phyloP scores from a whole-genome alignment of 306 rosid genomes.

The Prunus salicina region DNA sequence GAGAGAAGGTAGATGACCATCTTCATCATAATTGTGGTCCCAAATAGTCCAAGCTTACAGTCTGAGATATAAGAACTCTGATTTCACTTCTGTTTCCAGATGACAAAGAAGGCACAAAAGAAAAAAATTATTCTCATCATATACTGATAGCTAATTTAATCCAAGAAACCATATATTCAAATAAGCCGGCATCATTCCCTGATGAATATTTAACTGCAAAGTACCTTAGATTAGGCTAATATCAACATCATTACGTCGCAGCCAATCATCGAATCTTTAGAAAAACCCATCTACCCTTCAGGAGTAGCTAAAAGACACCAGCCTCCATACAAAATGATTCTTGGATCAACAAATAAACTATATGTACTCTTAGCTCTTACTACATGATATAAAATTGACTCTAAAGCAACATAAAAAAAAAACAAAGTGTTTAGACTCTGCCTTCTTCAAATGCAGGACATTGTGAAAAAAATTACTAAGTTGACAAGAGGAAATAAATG shows the following conservation, averaged over 20 bases:
- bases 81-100: conserved; percentile 25
- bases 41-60: neutral
- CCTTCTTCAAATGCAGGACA: neutral
- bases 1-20: neutral
- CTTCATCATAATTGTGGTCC: neutral
- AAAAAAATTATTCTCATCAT: conserved; percentile 3
- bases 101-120: conserved; percentile 19
- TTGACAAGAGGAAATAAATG: neutral
- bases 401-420: neutral
- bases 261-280: conserved; percentile 31
- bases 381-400: neutral
- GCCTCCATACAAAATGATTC: conserved; percentile 4
- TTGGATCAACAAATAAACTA: conserved; percentile 12
- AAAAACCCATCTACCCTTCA: conserved; percentile 40
- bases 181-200: conserved; percentile 29
- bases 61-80: neutral
- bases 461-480: neutral
- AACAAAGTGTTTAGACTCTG: neutral
- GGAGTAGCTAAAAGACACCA: conserved; percentile 28
- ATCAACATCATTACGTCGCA: conserved; percentile 26
- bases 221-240: conserved; percentile 14
- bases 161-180: neutral
- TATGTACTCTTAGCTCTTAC: neutral
- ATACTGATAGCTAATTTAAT: conserved; percentile 6
- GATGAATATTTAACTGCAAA: conserved; percentile 19